Percentiles rank a stretch among this genome's conserved stretches.
These are phyloP conservation scores for Crucibulum cyathiforme DNA, from an alignment of 1,284 basidiomycete genomes.

Conservation along the genomic window DNA sequence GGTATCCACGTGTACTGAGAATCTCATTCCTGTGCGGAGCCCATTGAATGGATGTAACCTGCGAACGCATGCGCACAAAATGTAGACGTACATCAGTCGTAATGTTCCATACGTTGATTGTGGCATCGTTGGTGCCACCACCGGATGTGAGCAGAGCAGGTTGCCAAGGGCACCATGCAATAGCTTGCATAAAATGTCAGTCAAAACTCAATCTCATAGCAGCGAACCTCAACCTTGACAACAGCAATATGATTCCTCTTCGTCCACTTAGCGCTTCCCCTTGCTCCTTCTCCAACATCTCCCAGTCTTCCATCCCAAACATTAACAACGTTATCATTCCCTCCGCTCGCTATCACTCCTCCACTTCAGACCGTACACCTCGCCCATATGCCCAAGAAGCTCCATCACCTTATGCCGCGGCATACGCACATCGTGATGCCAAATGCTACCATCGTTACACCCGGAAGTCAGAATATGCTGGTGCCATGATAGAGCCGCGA, in stretches of 20 bases:
- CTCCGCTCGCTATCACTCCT: conserved; percentile 88
- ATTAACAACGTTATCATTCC: conserved; percentile 96
- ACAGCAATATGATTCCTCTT: conserved; percentile 95
- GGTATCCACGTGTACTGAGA: conserved; percentile 93
- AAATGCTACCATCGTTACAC: conserved; percentile 90
- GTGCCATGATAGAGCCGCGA: conserved; percentile 86
- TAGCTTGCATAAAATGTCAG: conserved; percentile 57
- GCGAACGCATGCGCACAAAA: conserved; percentile 83
- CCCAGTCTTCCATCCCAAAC: conserved; percentile 90
- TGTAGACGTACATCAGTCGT: conserved; percentile 90
- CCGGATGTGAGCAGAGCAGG: conserved; percentile 90
- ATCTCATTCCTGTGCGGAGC: conserved; percentile 91
- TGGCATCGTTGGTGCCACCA: conserved; percentile 94
- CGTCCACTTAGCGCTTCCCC: conserved; percentile 84
- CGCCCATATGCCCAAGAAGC: conserved; percentile 86
- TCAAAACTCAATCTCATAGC: not conserved
- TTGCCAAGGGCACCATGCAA: conserved; percentile 99
- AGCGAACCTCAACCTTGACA: conserved; percentile 71
- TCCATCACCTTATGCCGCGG: conserved; percentile 90
- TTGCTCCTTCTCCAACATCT: conserved; percentile 63
- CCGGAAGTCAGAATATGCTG: conserved; percentile 88
- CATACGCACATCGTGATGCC: conserved; percentile 92
- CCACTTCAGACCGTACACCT: conserved; percentile 89
- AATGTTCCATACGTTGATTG: conserved; percentile 93
- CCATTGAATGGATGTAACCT: conserved; percentile 94